Base-by-base conservation (phyloP, 768 basidiomycete species). In the Rhodocollybia butyracea region DNA sequence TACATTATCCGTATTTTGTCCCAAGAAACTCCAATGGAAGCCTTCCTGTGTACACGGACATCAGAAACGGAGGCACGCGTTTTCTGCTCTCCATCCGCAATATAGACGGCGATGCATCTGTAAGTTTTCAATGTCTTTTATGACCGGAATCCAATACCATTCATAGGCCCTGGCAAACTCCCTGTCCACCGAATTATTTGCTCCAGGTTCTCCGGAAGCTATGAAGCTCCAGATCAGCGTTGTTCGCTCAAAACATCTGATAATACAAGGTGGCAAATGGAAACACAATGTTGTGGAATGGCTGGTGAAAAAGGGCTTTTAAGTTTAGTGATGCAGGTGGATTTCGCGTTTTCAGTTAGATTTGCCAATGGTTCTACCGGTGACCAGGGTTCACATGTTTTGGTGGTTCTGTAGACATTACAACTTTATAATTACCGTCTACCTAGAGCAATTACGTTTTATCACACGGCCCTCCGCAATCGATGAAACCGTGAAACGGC, bases 1-100 rank as follows among this genome's bases (percentile, higher is more conserved):
- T 61, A 32, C 56, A 59, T 60, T 58, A 67, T 45, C 64, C 71
- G 27, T 92, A 89, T 70, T 80, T 78, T 58, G 75, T 92, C 42
- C 78, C 81, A 21, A 81, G 89, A 58, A 91, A 88, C 68, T 67
- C 79, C 45, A 76, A 76, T 47, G 86, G 87, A 30, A 79, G 80
- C 46, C 76, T 91, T 29, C 89, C 89, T 41, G 86, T 92, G 24
- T 90, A 90, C 67, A 80, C 86, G 27, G 86, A 91, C 66, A 65
- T 88, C 42, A 83, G 86, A 59, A 89, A 86, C 66, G 81, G 70
- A 29, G 80, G 85, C 56, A 79, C 83, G 3, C 80, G 82, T 54
- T 72, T 82, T 57, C 71, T 80, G 32, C 68, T 86, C 41, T 75
- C 79, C 42, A 76, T 92, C 55, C 80, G 84, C 51, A 87, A 90